Percentiles rank a stretch among this genome's conserved stretches.
These are phyloP conservation scores for Astrothelium subdiscretum DNA, from an alignment of 495 filamentous ascomycete species.

Conservation along the genomic window DNA sequence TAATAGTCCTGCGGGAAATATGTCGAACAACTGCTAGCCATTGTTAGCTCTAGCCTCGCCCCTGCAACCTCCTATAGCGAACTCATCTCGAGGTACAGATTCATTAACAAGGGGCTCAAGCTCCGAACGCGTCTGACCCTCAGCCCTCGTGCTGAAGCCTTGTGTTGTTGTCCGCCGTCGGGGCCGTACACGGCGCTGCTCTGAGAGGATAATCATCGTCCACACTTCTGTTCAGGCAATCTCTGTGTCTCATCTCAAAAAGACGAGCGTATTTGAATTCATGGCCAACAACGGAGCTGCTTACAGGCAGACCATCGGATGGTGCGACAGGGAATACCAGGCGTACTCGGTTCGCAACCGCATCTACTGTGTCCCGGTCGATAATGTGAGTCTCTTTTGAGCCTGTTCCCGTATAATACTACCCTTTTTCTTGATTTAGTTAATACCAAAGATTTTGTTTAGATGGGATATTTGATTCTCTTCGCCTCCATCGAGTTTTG, in stretches of 20 bases:
- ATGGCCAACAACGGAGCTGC: not conserved
- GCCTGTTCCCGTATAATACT: not conserved
- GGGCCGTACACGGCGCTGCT: not conserved
- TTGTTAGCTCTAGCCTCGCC: not conserved
- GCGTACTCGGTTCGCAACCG: slow-evolving; percentile 50
- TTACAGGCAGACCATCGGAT: not conserved
- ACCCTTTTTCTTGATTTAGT: not conserved
- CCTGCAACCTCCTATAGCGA: not conserved
- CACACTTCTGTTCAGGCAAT: not conserved
- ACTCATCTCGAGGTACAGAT: not conserved
- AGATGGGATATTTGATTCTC: too few species aligned
- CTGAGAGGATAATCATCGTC: not conserved
- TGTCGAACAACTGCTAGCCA: not conserved
- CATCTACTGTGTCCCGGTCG: slow-evolving; percentile 70
- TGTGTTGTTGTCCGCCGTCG: not conserved
- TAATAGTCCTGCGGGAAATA: not conserved
- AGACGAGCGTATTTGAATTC: not conserved
- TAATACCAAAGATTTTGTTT: too few species aligned
- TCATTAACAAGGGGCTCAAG: not conserved
- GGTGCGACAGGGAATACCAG: not conserved
- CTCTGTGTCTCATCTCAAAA: not conserved
- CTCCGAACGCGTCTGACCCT: not conserved
- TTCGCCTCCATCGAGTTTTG: slow-evolving; percentile 13
- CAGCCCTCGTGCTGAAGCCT: not conserved
- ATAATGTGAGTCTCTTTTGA: slow-evolving; percentile 51